Base-by-base conservation (phyloP, 805 yeast species). In the Scheffersomyces ergatensis region DNA sequence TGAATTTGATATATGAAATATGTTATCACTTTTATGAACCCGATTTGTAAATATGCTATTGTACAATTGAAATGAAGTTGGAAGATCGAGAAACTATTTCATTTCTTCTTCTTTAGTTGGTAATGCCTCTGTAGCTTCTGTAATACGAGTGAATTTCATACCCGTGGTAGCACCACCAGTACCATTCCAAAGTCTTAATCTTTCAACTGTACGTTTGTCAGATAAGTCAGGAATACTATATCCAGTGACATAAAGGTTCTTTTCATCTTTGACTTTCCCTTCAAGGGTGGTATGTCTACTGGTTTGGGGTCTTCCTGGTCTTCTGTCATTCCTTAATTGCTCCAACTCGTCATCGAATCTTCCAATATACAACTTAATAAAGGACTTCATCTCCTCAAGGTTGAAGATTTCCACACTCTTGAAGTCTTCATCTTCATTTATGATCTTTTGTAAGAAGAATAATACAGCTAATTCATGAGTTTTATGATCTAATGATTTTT, bases 241-340 rank as follows among this genome's bases (percentile, higher is more conserved):
- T 0, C 99, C 99, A 0, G 87, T 73, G 16, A 63, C 68, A 52
- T 76, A 89, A 42, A 84, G 79, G 31, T 77, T 76, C 29, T 54
- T 38, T 42, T 90, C 97, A 36, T 73, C 65, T 39, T 83, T 80
- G 34, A 72, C 71, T 54, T 77, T 77, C 48, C 75, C 77, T 50
- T 85, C 84, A 42, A 89, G 60, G 17, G 77, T 53, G 48, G 80
- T 82, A 53, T 88, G 96, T 55, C 80, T 80, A 45, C 76, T 77
- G 5, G 85, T 63, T 14, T 86, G 75, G 8, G 99, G 96, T 65
- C 98, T 77, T 14, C 95, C 95, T n/a, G 89, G 80, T 57, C 96
- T 78, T 69, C 96, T 78, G 40, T 74, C 78, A 4, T 58, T 62
- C 45, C 74, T 77, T 41, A 87, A 67, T 38, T 69, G 69, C n/a